These are phyloP conservation scores for Cucumis melo DNA, from an alignment of 306 rosid species.

Conservation along the genomic window DNA sequence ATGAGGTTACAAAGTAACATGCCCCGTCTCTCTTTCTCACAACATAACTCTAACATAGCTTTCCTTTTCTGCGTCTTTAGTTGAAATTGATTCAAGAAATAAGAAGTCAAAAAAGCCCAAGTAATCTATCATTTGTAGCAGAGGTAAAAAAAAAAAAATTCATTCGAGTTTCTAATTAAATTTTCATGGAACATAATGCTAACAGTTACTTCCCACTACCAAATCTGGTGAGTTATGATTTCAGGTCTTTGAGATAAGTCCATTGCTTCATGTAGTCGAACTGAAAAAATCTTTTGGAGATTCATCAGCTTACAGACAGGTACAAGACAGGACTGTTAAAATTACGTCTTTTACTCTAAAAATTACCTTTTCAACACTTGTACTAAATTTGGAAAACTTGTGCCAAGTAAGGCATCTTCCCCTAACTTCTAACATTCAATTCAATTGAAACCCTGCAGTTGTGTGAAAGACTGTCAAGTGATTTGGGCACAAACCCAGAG, in stretches of 20 bases:
- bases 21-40: not conserved
- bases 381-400: too few species aligned
- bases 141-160: constrained; percentile 53
- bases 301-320: constrained; percentile 79
- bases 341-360: not conserved
- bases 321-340: not conserved
- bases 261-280: constrained; percentile 68
- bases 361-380: not conserved
- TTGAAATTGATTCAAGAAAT: constrained; percentile 56
- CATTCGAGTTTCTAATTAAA: not conserved
- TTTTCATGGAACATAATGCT: not conserved
- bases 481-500: constrained; percentile 37
- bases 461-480: constrained; percentile 62
- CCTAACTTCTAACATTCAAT: not conserved
- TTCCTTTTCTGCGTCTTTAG: constrained; percentile 26
- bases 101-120: constrained; percentile 33
- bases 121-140: constrained; percentile 53
- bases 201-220: not conserved
- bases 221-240: not conserved
- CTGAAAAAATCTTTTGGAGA: constrained; percentile 78
- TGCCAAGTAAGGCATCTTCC: not conserved
- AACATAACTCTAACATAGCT: not conserved
- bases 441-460: constrained; percentile 31
- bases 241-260: constrained; percentile 82
- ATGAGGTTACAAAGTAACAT: not conserved